phyloP scores from a whole-genome alignment of 352 stramenopile genomes.

The Globisporangium uncinulatum region DNA sequence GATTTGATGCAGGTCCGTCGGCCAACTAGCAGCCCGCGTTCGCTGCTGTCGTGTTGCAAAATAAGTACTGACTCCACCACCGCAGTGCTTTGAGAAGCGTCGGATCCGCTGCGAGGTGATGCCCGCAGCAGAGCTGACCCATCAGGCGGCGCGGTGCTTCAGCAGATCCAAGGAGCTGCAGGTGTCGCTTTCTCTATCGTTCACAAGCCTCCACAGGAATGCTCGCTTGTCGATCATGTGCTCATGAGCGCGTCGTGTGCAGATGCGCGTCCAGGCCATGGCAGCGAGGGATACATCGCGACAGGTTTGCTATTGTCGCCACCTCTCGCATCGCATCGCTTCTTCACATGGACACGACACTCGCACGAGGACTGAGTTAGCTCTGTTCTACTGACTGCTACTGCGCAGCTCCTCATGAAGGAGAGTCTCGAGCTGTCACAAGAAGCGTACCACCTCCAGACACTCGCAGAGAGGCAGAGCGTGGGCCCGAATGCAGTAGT shows the following conservation, averaged over 20 bases:
- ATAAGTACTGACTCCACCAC: neutral
- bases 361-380: too few species aligned
- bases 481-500: neutral
- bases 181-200: constrained; percentile 9
- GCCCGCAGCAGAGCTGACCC: constrained; percentile 16
- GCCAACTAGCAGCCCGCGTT: neutral
- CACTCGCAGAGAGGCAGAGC: constrained; percentile 21
- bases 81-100: constrained; percentile 20
- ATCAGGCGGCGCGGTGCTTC: constrained; percentile 26
- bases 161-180: constrained; percentile 28
- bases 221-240: too few species aligned
- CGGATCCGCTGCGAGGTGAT: constrained; percentile 28
- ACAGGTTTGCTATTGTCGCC: neutral
- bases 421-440: constrained; percentile 42
- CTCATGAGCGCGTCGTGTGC: neutral
- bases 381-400: too few species aligned
- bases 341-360: neutral
- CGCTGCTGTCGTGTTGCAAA: neutral
- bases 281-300: constrained; percentile 6
- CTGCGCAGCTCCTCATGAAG: constrained; percentile 24
- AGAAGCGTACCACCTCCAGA: constrained; percentile 45
- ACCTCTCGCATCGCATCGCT: neutral
- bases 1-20: constrained; percentile 11
- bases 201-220: too few species aligned
- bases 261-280: constrained; percentile 9